Base-by-base conservation (phyloP, 768 basidiomycete genomes). In the Tricholoma furcatifolium region DNA sequence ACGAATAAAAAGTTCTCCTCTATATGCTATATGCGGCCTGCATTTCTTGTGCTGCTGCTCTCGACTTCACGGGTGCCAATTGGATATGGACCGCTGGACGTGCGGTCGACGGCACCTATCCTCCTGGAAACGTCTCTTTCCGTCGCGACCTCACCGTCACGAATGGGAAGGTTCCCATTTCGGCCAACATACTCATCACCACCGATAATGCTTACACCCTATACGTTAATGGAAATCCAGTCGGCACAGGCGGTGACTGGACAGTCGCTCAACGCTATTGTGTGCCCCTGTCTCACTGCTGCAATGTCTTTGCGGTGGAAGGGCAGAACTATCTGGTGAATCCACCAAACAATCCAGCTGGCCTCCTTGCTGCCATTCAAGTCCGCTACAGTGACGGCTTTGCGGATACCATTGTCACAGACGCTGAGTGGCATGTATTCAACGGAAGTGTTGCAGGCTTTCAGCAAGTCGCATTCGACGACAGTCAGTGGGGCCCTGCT, bases 401-500 rank as follows among this genome's bases (percentile, higher is more conserved):
- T 7, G 57, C 53, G 20, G 54, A 54, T 15, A 60, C 54, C n/a
- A 27, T 62, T 14, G 55, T 54, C 36, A 61, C 58, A 15, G 66
- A 67, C 45, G 54, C 41, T 4, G 43, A 63, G 4, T 67, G 66
- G 66, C 60, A 61, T 36, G 47, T 38, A 15, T 52, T 53, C 30
- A 20, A 20, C n/a, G 43, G 57, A 0, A 55, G 58, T 1, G 58
- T 62, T 1, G 43, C 38, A 24, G 61, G 60, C 8, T 67, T 61
- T 48, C 54, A 60, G 24, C 45, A 53, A 10, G 18, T 38, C 6
- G 62, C 53, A 1, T 68, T 63, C 39, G 65, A 70, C 35, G 69
- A 68, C 50, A 62, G 55, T 34, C 49, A 49, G 9, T 70, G 69
- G 70, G 50, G 46, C 6, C 47, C 63, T 36, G 67, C 67, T 2